These are phyloP conservation scores for Fusarium brachygibbosum DNA, from an alignment of 2,329 filamentous ascomycete genomes.

Conservation along the genomic window DNA sequence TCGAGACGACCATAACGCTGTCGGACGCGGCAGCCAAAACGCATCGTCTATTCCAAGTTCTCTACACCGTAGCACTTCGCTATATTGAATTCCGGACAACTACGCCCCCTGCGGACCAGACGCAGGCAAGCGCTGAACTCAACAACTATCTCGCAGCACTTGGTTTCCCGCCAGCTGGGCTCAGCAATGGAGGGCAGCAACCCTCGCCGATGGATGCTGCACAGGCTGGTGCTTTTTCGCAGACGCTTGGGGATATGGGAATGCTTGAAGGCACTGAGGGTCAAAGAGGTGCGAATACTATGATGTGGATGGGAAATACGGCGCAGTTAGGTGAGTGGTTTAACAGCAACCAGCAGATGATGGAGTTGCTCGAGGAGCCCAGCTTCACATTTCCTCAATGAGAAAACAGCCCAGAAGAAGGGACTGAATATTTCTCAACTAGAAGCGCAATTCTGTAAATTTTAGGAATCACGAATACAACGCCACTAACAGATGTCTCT, in stretches of 20 bases:
- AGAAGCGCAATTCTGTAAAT: neutral
- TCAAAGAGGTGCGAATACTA: constrained; percentile 41
- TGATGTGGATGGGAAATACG: constrained; percentile 57
- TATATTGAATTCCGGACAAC: constrained; percentile 68
- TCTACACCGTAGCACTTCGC: constrained; percentile 69
- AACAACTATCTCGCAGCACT: constrained; percentile 60
- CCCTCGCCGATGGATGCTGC: constrained; percentile 23
- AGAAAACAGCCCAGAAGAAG: neutral
- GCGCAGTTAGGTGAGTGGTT: constrained; percentile 57
- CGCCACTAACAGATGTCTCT: neutral
- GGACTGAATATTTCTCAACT: neutral
- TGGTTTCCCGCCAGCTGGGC: constrained; percentile 55
- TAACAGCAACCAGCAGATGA: constrained; percentile 56
- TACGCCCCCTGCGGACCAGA: constrained; percentile 48
- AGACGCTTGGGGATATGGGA: constrained; percentile 27
- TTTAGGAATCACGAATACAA: neutral
- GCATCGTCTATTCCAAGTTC: constrained; percentile 69
- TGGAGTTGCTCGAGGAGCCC: constrained; percentile 53
- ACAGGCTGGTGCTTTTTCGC: constrained; percentile 28
- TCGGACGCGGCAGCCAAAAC: constrained; percentile 66
- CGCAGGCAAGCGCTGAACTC: constrained; percentile 52
- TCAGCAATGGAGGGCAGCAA: constrained; percentile 30
- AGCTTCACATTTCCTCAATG: constrained; percentile 45
- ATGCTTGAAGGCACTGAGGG: constrained; percentile 31
- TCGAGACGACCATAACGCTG: constrained; percentile 62